Percentiles rank a stretch among this genome's conserved stretches.
Conservation (phyloP, 306 rosid species). For the Lathyrus oleraceus region DNA sequence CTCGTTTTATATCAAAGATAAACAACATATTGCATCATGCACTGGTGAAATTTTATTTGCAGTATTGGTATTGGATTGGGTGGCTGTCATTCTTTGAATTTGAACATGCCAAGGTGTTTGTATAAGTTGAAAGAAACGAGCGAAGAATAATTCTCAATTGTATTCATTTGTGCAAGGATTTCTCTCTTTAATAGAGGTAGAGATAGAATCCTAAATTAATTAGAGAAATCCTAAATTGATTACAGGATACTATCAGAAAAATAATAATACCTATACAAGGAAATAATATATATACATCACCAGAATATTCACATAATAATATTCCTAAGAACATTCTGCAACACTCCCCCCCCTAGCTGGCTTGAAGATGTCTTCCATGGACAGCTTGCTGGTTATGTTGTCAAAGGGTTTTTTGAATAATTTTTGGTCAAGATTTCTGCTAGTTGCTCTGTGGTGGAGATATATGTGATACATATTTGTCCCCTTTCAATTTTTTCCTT, state of each 20-base stretch:
- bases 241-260: too few relatives aligned
- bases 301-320: too few relatives aligned
- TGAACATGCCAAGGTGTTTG: constrained; percentile 6
- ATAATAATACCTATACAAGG: too few relatives aligned
- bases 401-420: not conserved
- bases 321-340: too few relatives aligned
- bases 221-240: too few relatives aligned
- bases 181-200: too few relatives aligned
- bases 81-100: constrained; percentile 11
- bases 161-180: too few relatives aligned
- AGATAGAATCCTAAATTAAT: too few relatives aligned
- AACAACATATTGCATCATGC: constrained; percentile 16
- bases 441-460: not conserved
- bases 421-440: not conserved
- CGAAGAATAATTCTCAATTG: too few relatives aligned
- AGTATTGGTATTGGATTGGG: constrained; percentile 2
- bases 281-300: too few relatives aligned
- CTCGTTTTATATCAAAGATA: constrained; percentile 20
- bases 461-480: not conserved
- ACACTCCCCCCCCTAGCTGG: not conserved
- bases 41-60: not conserved
- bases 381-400: not conserved
- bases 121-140: not conserved
- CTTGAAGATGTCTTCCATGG: not conserved
- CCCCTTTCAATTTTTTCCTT: not conserved